These are phyloP conservation scores for Beauveria varroae DNA, from an alignment of 2,329 filamentous ascomycete genomes.

Conservation along the genomic window DNA sequence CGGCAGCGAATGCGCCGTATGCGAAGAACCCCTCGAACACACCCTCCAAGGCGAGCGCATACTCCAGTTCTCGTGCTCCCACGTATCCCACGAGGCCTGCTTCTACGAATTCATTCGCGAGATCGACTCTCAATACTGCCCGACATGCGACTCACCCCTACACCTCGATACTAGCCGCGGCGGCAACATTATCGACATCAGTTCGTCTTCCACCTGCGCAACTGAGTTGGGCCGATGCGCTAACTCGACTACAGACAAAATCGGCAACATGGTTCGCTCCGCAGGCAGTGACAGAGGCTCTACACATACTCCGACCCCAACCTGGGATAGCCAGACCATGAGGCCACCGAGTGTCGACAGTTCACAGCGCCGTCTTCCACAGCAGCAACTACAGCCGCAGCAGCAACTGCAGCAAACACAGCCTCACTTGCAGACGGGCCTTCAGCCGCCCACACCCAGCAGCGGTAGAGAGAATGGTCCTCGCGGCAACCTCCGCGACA, in stretches of 20 bases:
- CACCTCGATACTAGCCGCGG: slow-evolving; percentile 88
- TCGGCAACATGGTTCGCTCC: slow-evolving; percentile 85
- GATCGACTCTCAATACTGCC: slow-evolving; percentile 88
- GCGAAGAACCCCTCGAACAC: slow-evolving; percentile 93
- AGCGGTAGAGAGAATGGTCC: slow-evolving; percentile 29
- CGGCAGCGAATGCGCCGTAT: slow-evolving; percentile 89
- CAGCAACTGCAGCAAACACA: slow-evolving; percentile 26
- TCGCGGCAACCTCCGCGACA: slow-evolving; percentile 39
- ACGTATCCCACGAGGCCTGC: slow-evolving; percentile 95
- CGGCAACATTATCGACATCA: slow-evolving; percentile 86
- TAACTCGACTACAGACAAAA: slow-evolving; percentile 61
- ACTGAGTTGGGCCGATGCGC: slow-evolving; percentile 18
- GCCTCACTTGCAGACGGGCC: not conserved
- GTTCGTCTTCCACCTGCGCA: slow-evolving; percentile 37
- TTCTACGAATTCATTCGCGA: slow-evolving; percentile 98
- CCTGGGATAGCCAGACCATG: slow-evolving; percentile 59
- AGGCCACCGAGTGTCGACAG: slow-evolving; percentile 45
- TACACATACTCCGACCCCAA: slow-evolving; percentile 49
- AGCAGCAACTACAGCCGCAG: slow-evolving; percentile 27
- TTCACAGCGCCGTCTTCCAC: slow-evolving; percentile 29
- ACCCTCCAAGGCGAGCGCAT: slow-evolving; percentile 90
- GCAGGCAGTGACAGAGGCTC: slow-evolving; percentile 57
- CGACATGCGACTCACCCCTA: slow-evolving; percentile 84
- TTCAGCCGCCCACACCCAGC: slow-evolving; percentile 7
- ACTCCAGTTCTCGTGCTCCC: slow-evolving; percentile 90